Conservation (phyloP, 2,329 filamentous ascomycete genomes). For the Leptographium radiaticola region DNA sequence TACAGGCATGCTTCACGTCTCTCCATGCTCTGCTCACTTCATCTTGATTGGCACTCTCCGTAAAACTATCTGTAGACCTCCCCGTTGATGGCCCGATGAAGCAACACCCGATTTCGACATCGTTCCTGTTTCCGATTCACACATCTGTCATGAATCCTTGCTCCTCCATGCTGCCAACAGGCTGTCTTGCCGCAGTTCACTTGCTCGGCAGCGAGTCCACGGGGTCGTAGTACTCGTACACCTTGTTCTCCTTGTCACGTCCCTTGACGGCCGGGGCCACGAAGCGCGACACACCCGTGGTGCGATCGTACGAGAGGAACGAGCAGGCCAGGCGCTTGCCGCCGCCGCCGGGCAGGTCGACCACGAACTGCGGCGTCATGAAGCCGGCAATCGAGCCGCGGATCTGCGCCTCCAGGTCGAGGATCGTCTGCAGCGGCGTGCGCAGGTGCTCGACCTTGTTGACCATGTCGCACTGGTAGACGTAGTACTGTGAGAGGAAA, state of each 20-base stretch:
- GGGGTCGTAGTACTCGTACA: constrained; percentile 47
- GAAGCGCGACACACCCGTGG: constrained; percentile 40
- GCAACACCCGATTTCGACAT: too few relatives aligned
- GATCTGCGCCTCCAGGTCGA: constrained; percentile 43
- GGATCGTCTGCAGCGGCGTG: constrained; percentile 44
- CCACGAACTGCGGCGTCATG: constrained; percentile 48
- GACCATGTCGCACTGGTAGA: constrained; percentile 54
- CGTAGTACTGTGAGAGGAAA: constrained; percentile 37
- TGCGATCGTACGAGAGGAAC: constrained; percentile 37
- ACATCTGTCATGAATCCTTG: too few relatives aligned
- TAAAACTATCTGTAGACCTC: too few relatives aligned
- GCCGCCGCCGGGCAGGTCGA: constrained; percentile 50
- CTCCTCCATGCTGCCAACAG: too few relatives aligned
- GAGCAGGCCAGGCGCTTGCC: constrained; percentile 47
- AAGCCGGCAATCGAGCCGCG: constrained; percentile 50
- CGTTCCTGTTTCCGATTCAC: too few relatives aligned
- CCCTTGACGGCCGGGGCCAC: constrained; percentile 39
- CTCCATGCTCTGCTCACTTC: too few relatives aligned
- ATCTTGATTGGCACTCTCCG: too few relatives aligned
- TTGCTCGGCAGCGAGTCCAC: constrained; percentile 12
- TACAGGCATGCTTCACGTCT: too few relatives aligned
- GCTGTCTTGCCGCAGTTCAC: too few relatives aligned
- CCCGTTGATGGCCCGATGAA: too few relatives aligned
- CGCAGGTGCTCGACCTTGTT: constrained; percentile 46
- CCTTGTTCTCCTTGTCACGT: constrained; percentile 26